phyloP scores from a whole-genome alignment of 1,139 yeast species.

The Pneumocystis murina region DNA sequence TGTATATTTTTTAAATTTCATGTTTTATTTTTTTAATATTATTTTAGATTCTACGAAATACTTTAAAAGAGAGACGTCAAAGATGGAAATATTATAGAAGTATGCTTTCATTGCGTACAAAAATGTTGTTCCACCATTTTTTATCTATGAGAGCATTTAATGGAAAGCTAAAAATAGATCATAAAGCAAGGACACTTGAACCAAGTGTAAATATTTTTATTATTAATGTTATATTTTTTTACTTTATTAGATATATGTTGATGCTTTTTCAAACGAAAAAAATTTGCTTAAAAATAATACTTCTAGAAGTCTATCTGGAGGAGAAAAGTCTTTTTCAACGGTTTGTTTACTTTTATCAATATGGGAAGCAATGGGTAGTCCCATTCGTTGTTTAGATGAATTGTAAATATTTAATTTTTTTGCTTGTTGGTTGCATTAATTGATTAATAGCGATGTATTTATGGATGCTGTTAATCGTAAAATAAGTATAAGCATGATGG shows the following conservation, averaged over 20 bases:
- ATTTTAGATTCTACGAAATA: conserved; percentile 8
- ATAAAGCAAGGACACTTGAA: conserved; percentile 20
- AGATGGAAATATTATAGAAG: conserved; percentile 12
- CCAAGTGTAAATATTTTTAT: conserved; percentile 14
- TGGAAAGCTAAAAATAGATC: conserved; percentile 58
- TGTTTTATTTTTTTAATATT: not conserved
- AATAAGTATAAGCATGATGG: conserved; percentile 58
- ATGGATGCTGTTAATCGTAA: conserved; percentile 91
- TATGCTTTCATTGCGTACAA: conserved; percentile 16
- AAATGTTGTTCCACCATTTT: conserved; percentile 18
- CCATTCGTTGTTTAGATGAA: conserved; percentile 82
- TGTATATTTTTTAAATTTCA: conserved; percentile 1
- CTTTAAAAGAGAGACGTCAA: conserved; percentile 15
- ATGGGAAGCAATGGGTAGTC: conserved; percentile 85
- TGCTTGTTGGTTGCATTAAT: not conserved
- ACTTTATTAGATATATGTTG: conserved; percentile 10
- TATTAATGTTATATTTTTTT: not conserved
- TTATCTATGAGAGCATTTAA: conserved; percentile 45
- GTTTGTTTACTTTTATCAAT: conserved; percentile 74
- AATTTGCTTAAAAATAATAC: conserved; percentile 46
- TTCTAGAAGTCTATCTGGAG: conserved; percentile 83
- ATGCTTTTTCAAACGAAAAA: conserved; percentile 32
- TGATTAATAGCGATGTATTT: conserved; percentile 48
- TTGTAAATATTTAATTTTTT: conserved; percentile 26
- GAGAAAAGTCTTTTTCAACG: conserved; percentile 90